Base-by-base conservation (phyloP, 768 basidiomycete genomes). In the Podaxis mareebaensis region DNA sequence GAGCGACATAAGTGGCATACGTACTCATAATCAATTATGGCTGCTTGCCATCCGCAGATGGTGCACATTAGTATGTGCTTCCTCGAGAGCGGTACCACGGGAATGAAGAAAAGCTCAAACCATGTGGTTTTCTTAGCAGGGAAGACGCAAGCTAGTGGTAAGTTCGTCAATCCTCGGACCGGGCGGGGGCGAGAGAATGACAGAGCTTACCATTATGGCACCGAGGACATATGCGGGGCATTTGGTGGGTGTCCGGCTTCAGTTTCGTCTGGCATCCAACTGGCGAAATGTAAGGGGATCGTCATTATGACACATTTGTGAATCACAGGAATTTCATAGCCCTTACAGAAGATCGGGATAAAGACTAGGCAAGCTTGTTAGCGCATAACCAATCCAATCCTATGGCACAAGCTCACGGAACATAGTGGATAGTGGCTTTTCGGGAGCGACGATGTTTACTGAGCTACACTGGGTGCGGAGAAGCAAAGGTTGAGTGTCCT, bases 81-180 rank as follows among this genome's bases (percentile, higher is more conserved):
- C 53, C 82, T 82, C 24, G 74, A 81, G 68, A 91, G 76, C 1
- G 91, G 91, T 48, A 92, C 73, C 61, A 93, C 74, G 24, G 88
- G 91, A 13, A 93, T 79, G 73, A 85, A 90, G 76, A 87, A 92
- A 51, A 93, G 71, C 73, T 91, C 88, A 70, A 93, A 89, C 91
- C 90, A 92, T 40, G 76, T 83, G 60, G 85, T 85, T 38, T 81
- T 80, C 72, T 89, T 90, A 33, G 87, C 87, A 33, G 82, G 76
- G 54, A 86, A 74, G 60, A 90, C 85, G 56, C 86, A 80, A 24
- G 77, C 90, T 90, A 67, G 38, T 57, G 46, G 57, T 48, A 64
- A 20, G 63, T 52, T 61, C 44, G 40, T 55, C 17, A 58, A 58
- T 38, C 30, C 58, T 42, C 44, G 28, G 44, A 64, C 17, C 51